A percentile compares a stretch with the other conserved stretches of the same genome.
These are phyloP conservation scores for barley (Hordeum vulgare) DNA, from an alignment of 176 grass and related monocot genomes.

Conservation along the genomic window MorexV3_pseudomolecules_assembly NC_058521.1:438449180-438449679, in stretches of 20 bases:
- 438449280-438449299: neutral
- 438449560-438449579: neutral
- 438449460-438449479: neutral
- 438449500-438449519: neutral
- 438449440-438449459: neutral
- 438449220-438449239: neutral
- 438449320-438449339: slow-evolving; percentile 14
- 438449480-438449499: neutral
- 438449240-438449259: neutral
- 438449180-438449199: neutral
- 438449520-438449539: no score
- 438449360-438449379: neutral
- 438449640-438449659: neutral
- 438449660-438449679: neutral
- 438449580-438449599: neutral
- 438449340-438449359: neutral
- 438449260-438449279: slow-evolving; percentile 1
- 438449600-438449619: neutral
- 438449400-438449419: neutral
- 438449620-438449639: neutral
- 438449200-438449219: neutral
- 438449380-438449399: slow-evolving; percentile 9
- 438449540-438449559: neutral
- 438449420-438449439: neutral
- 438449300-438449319: neutral